Evolutionary conservation across 2,329 filamentous ascomycete species (phyloP), one percentile per base, ranked within the genome.

Genomic region (Curvularia eragrostidis): DNA sequence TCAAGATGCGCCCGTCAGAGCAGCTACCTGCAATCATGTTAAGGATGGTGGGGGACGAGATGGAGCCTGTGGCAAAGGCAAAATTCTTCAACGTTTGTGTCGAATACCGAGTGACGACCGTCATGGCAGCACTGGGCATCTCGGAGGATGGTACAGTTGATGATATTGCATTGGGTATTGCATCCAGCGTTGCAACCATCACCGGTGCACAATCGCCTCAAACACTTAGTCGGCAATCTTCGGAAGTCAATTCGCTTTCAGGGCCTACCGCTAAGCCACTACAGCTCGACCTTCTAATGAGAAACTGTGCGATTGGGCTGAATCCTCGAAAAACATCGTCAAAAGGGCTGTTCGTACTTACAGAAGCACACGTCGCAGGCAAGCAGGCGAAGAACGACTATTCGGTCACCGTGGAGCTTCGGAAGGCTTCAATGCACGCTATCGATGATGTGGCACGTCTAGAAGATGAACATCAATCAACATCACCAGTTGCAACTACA

Each of bases 1-100:
- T 86, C 8, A 63, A 74, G 18, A 60, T 75, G 4, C 63, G 62
- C 36, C 69, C 68, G 7, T 64, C 70, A 8, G 79, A 81, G 21
- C 73, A 74, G 24, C 78, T 85, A 1, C 87, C 89, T 0, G 91
- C 93, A 63, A 75, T 98, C 52, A 97, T 96, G 88, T 86, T 91
- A 58, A 86, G 95, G 48, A 90, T 97, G 79, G 91, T 99, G 64
- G 92, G 92, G 0, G 93, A 98, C 72, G 94, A 98, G 73, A 91
- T 96, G 78, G 94, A 98, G 63, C 94, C 96, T 0, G 88, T 91
- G 6, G 82, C 97, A 64, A 97, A 96, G 74, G 76, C 97, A 56
- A 96, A 96, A 73, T 79, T 98, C 41, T 91, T 90, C 75, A 93
- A 96, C 60, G 67, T 96, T 4, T 89, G 87, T 58, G 77, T 92